Evolutionary conservation across 1,284 basidiomycete genomes (phyloP), one percentile per base, ranked within the genome.

Genomic region (Marasmius fiardii): DNA sequence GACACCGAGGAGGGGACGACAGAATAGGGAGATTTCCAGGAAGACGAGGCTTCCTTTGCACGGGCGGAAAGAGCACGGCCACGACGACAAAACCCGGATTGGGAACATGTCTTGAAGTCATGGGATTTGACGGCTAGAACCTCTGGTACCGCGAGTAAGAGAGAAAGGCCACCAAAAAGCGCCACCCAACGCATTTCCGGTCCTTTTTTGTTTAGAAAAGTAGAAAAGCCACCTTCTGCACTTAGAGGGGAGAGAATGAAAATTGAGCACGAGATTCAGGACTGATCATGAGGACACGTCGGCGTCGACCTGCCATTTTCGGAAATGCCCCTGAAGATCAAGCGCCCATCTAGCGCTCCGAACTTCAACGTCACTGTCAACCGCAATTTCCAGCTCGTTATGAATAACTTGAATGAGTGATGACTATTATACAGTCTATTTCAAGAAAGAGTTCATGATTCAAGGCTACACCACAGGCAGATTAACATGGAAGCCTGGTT

Each of bases 61-160:
- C 90, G 82, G 10, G 79, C 74, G 54, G 92, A 83, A 51, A 97
- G 82, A 0, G 87, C 88, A 47, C 94, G 85, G 52, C 93, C 91
- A 59, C 94, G 80, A 48, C 91, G 84, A 75, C 95, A 97, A 75
- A 98, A 97, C 14, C 90, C 92, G 0, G 92, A 83, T 70, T 97
- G 92, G 18, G 81, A 80, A 68, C 95, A 97, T 59, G 85, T 92
- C 73, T 96, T 97, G 79, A 95, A 97, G 71, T 97, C 92, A 58
- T 88, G 80, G 39, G 78, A 71, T 70, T 90, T 91, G 68, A 91
- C 81, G 26, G 86, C 83, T 23, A 80, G 62, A 1, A 67, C 63
- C 21, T 59, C 51, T 37, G 55, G 55, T 33, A 47, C 28, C 20
- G 45, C 24, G 16, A 52, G 14, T 4, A 58, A 44, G 20, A 55